Conservation (phyloP, 129 eudicot species). For the Centella asiatica region DNA sequence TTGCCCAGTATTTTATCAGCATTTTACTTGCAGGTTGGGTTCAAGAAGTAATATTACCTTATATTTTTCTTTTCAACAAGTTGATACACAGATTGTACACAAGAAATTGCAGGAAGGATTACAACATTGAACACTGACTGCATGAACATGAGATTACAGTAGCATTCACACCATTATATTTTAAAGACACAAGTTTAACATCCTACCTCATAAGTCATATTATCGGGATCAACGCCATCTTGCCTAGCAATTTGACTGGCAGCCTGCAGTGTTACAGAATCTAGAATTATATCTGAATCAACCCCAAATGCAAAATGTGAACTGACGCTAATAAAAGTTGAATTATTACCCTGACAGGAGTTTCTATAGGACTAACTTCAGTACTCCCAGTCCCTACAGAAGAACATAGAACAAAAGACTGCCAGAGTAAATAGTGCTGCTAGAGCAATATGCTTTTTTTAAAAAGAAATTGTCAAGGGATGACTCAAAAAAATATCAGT, state of each 20-base stretch:
- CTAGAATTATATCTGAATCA: conserved; percentile 3
- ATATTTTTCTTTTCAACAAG: not conserved
- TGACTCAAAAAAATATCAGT: too few relatives aligned
- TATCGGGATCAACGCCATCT: conserved; percentile 67
- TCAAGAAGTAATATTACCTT: not conserved
- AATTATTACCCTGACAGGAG: conserved; percentile 41
- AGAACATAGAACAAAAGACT: conserved; percentile 6
- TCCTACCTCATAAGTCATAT: conserved; percentile 81
- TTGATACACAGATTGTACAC: not conserved
- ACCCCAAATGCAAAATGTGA: not conserved
- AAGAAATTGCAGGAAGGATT: not conserved
- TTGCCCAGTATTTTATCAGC: too few relatives aligned
- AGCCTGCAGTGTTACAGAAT: conserved; percentile 27
- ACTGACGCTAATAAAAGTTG: not conserved
- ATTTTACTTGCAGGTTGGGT: too few relatives aligned
- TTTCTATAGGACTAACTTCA: conserved; percentile 26
- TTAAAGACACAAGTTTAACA: not conserved
- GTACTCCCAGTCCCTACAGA: conserved; percentile 44
- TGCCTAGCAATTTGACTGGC: conserved; percentile 26
- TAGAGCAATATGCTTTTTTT: too few relatives aligned
- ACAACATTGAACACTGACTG: not conserved
- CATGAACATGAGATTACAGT: not conserved
- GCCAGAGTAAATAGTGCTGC: too few relatives aligned
- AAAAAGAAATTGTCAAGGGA: too few relatives aligned
- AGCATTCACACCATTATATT: not conserved